Conservation (phyloP, 495 filamentous ascomycete genomes). For the Elasticomyces elasticus region DNA sequence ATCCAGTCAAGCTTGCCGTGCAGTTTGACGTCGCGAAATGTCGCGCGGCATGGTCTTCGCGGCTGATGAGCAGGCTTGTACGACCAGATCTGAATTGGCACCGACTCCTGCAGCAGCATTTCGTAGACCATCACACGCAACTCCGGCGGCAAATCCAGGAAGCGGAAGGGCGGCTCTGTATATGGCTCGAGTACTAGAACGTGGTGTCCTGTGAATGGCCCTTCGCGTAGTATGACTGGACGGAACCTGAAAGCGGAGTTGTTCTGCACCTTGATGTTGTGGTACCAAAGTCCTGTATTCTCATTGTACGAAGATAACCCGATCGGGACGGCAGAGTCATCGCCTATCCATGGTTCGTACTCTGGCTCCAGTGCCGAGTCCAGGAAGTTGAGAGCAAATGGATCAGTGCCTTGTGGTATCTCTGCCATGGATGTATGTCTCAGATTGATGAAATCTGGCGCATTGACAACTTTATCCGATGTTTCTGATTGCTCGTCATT, state of each 20-base stretch:
- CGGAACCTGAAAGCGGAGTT: background rate
- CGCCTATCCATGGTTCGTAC: background rate
- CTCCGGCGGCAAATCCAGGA: conserved; percentile 12
- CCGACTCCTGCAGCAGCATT: background rate
- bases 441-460: background rate
- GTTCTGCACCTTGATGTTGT: background rate
- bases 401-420: background rate
- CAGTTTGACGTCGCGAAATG: background rate
- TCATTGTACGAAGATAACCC: background rate
- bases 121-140: conserved; percentile 6
- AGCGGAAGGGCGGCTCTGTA: background rate
- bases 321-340: background rate
- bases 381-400: background rate
- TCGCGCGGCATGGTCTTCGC: background rate
- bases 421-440: background rate
- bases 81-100: background rate
- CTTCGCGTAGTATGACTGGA: background rate
- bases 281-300: background rate
- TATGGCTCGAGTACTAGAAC: background rate
- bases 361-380: no score
- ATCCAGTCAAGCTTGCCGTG: background rate
- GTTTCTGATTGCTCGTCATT: background rate
- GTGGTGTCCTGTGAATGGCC: background rate
- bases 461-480: background rate
- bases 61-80: background rate